Evolutionary conservation across 2,329 filamentous ascomycete species (phyloP), one percentile per base, ranked within the genome.

Genomic region (Penicillium hordei): DNA sequence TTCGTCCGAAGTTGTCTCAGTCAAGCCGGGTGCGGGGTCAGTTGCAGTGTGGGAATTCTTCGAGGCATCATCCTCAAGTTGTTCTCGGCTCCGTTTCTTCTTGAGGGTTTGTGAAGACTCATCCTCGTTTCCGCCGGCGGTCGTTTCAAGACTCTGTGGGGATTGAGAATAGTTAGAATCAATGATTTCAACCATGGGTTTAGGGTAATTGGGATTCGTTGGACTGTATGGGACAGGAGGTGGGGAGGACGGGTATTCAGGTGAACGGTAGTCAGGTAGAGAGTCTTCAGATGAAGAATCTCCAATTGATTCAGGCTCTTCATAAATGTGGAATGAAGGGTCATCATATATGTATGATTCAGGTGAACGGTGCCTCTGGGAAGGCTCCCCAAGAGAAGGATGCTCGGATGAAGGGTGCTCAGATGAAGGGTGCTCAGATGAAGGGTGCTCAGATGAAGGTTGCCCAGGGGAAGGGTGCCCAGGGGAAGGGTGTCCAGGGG

Each of bases 71-170:
- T 72, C 70, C 57, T 78, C 76, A 39, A 79, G 65, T 49, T 78
- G 72, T 43, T 79, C 77, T 49, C 74, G 65, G 57, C 76, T 78
- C 55, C 77, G 68, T 62, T 79, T 79, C 67, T 78, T 78, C 62
- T 73, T 76, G 10, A 75, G 75, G 52, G 9, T 46, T 68, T 75
- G 52, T 66, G 60, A 27, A 68, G 66, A 53, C 63, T 70, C 52
- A 60, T 60, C 55, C 48, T 54, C 60, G 52, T 54, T 62, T 45
- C 59, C 64, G 43, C 56, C 61, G 34, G 36, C n/a, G 15, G 42
- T 45, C 21, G 17, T 6, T 45, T 44, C 39, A n/a, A 34, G 21
- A 23, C 27, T 45, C 50, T 52, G 50, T 45, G 21, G 29, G 21
- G 8, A 45, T 27, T 13, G 19, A 52, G 17, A 36, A 39, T 25